These are phyloP conservation scores for Aspergillus ellipticus DNA, from an alignment of 495 filamentous ascomycete species.

Conservation along the genomic window DNA sequence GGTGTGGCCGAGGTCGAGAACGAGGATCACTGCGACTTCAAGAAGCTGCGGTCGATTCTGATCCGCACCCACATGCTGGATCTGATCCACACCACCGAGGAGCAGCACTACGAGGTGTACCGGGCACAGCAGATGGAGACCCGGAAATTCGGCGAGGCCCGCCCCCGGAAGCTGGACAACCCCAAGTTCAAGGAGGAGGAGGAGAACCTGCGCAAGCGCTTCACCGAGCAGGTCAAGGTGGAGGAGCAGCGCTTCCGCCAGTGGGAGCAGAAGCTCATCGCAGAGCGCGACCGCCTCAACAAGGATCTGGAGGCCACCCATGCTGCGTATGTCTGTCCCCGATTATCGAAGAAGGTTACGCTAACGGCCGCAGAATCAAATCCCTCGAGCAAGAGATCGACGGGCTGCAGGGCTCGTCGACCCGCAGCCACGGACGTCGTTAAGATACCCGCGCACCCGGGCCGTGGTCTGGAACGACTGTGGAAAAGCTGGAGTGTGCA, in stretches of 20 bases:
- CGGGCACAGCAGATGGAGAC: conserved; percentile 99
- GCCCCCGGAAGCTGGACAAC: conserved; percentile 96
- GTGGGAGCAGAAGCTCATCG: conserved; percentile 99
- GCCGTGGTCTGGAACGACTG: conserved; percentile 8
- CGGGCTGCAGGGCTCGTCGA: conserved; percentile 84
- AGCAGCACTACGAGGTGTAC: conserved; percentile 98
- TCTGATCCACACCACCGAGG: conserved; percentile 98
- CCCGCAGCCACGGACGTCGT: conserved; percentile 93
- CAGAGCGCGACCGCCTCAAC: conserved; percentile 96
- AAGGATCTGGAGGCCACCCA: conserved; percentile 98
- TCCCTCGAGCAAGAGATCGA: conserved; percentile 90
- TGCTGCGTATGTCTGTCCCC: conserved; percentile 70
- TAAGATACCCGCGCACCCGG: conserved; percentile 47
- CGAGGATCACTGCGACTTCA: conserved; percentile 99
- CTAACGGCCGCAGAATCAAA: conserved; percentile 70
- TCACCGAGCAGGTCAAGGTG: conserved; percentile 99
- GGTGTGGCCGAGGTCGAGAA: conserved; percentile 99
- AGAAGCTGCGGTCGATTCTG: conserved; percentile 97
- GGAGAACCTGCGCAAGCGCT: conserved; percentile 94
- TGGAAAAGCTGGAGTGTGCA: conserved; percentile 30
- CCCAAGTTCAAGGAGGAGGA: conserved; percentile 99
- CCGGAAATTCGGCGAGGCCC: conserved; percentile 95
- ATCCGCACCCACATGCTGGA: conserved; percentile 99
- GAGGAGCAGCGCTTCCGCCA: conserved; percentile 97
- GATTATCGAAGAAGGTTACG: conserved; percentile 3